Evolutionary conservation across 2,329 filamentous ascomycete species (phyloP), one percentile per base, ranked within the genome.

Genomic region (Fusarium decemcellulare): DNA sequence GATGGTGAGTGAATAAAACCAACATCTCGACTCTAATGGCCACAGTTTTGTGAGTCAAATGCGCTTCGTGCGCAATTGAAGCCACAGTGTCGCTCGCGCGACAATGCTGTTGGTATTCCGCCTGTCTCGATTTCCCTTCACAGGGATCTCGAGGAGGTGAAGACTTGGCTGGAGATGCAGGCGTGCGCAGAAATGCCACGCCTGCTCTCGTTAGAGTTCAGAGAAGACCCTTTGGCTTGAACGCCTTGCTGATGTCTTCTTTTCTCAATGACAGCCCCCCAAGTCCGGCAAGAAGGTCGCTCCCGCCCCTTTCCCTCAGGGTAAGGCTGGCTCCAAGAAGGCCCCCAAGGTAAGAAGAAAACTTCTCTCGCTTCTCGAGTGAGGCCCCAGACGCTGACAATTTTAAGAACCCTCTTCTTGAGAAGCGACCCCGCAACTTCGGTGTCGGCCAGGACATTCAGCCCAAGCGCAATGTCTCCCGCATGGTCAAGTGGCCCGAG

Each of bases 241-340:
- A 89, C 91, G 89, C 90, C 87, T 89, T 85, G 92, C 94, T 98
- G 93, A 97, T 94, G 87, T 93, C 91, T 94, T 97, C 93, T 96
- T 95, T 97, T 94, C 95, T 98, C 95, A 96, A 98, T 98, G 95
- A 98, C 88, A 98, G 96, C 94, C 96, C 92, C 93, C 95, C 83
- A 99, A 98, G 89, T 83, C 88, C 81, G 94, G 94, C 89, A 98
- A 98, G 93, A 98, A 98, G 90, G 92, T 93, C 86, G 96, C 96
- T 80, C 88, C 96, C 83, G 94, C 96, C 87, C 96, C 96, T 84
- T 97, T 97, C 91, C 93, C 94, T 82, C 91, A 95, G 88, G 90
- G 91, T 81, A 97, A 97, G 91, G 93, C 95, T 87, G 87, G 87
- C 80, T 88, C 88, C 80, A 98, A 98, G 93, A 99, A 98, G 93